Evolutionary conservation across 2,329 filamentous ascomycete genomes (phyloP), one percentile per base, ranked within the genome.

Genomic region (Fusarium longipes): DNA sequence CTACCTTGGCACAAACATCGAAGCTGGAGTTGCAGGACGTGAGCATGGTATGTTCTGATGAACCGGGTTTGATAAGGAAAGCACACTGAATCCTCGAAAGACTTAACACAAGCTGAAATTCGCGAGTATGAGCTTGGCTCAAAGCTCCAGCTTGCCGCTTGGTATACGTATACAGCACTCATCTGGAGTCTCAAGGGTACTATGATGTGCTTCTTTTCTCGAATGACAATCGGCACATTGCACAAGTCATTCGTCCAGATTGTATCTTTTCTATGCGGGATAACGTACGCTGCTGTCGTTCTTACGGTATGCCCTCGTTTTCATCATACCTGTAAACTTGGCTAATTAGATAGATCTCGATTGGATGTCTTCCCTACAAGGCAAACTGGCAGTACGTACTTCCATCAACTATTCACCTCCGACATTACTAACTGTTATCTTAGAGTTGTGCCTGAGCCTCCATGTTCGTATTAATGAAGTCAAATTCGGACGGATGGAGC

Each of bases 141-240:
- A 0, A 79, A 78, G 29, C 67, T 79, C 12, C 69, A 81, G 48
- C 67, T 81, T 20, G 61, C 74, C 0, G 80, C 79, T 0, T 81
- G 80, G 80, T 82, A 80, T 25, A 72, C 72, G 9, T 80, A 81
- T 29, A 77, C 77, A 0, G 72, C 74, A 0, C 72, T 80, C 0
- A 73, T 80, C 5, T 81, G 77, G 77, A 75, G 64, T 10, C 61
- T 77, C 9, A 77, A 77, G 30, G 73, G 72, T 14, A 75, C 68
- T 3, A 63, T 77, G 65, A 38, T 77, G 2, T 74, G 65, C 8
- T 77, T 77, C 57, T 76, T 75, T 18, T 69, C 67, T 5, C 64
- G 70, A 5, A 71, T 76, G 60, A 75, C 75, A 0, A 74, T 73
- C 1, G 74, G 73, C 3, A 54, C 70, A 0, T 75, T 69, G 67